phyloP scores from a whole-genome alignment of 495 filamentous ascomycete species.

The Penicillium roqueforti region DNA sequence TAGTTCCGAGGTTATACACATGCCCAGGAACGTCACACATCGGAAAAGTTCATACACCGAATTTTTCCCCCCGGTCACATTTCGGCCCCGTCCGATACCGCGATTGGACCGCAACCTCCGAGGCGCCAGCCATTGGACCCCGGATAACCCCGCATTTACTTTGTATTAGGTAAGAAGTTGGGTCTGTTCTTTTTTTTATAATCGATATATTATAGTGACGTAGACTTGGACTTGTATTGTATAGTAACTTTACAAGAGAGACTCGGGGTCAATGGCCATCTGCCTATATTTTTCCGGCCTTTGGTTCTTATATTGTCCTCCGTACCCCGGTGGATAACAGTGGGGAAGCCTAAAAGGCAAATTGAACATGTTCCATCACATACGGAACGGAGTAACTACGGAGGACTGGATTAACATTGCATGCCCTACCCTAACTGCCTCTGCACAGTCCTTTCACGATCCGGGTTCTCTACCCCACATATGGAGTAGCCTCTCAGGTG shows the following conservation, averaged over 20 bases:
- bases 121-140: slow-evolving; percentile 33
- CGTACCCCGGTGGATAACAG: no score
- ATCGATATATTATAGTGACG: no score
- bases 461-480: slow-evolving; percentile 3
- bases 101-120: slow-evolving; percentile 37
- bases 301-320: neutral
- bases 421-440: no score
- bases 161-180: slow-evolving; percentile 22
- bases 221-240: neutral
- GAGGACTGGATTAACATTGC: no score
- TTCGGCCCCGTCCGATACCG: slow-evolving; percentile 24
- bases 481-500: slow-evolving; percentile 4
- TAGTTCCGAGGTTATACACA: slow-evolving; percentile 6
- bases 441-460: neutral
- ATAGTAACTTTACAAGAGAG: neutral
- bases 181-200: no score
- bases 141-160: slow-evolving; percentile 31
- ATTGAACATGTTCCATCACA: neutral
- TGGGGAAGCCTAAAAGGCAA: slow-evolving; percentile 11
- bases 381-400: no score
- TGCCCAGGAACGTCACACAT: slow-evolving; percentile 18
- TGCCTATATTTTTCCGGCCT: neutral
- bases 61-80: slow-evolving; percentile 12
- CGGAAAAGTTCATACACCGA: slow-evolving; percentile 26
- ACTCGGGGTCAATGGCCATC: neutral